Percentiles rank a stretch among this genome's conserved stretches.
These are phyloP conservation scores for Diversispora epigaea DNA, from an alignment of 192 early-diverging fungal genomes.

Conservation along the genomic window DNA sequence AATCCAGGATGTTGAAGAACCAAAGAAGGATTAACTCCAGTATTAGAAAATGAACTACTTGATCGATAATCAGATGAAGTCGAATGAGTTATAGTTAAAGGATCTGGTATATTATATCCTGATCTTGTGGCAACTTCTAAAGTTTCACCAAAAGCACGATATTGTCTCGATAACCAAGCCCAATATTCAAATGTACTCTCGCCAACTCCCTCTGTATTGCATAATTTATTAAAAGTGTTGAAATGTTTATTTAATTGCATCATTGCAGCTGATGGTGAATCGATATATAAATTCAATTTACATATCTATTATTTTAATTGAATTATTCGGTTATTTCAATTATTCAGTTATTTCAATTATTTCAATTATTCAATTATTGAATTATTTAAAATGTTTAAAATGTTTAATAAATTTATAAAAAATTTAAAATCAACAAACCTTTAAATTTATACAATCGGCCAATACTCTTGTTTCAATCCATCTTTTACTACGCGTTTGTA, in stretches of 20 bases:
- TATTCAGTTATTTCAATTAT: no score
- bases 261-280: conserved; percentile 67
- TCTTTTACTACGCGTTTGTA: conserved; percentile 55
- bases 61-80: conserved; percentile 38
- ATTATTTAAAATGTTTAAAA: background rate
- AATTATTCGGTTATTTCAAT: no score
- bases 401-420: background rate
- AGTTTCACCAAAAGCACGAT: conserved; percentile 76
- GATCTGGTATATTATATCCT: conserved; percentile 64
- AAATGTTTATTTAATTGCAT: conserved; percentile 72
- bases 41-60: conserved; percentile 34
- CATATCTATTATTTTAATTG: conserved; percentile 65
- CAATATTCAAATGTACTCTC: conserved; percentile 85
- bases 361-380: background rate
- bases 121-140: conserved; percentile 68
- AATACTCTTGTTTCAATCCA: conserved; percentile 74
- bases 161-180: conserved; percentile 82
- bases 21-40: conserved; percentile 58
- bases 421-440: conserved; percentile 45
- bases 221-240: conserved; percentile 56
- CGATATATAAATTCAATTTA: conserved; percentile 68
- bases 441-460: conserved; percentile 74
- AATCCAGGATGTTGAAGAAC: conserved; percentile 85
- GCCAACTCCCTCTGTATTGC: conserved; percentile 59
- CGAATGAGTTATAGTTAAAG: conserved; percentile 33